Conservation (phyloP, 345 rosid species). For the Camelina hispida region DNA sequence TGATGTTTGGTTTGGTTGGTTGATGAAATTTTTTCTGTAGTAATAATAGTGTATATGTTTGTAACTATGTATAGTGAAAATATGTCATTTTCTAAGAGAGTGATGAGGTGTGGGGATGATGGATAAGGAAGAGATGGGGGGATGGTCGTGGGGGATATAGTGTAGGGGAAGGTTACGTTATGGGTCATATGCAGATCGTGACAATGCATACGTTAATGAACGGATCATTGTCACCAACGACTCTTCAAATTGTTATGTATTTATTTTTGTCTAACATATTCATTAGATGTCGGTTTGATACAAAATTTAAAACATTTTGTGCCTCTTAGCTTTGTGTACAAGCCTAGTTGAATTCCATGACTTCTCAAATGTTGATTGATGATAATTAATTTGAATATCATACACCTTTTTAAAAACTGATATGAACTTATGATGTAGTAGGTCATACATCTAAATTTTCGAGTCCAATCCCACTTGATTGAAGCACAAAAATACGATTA, state of each 20-base stretch:
- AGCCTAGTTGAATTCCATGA: not conserved
- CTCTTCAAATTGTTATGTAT: not conserved
- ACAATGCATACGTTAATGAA: slow-evolving; percentile 37
- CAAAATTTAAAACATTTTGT: not conserved
- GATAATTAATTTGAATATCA: not conserved
- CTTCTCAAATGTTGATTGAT: not conserved
- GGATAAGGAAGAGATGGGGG: slow-evolving; percentile 32
- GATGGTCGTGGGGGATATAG: slow-evolving; percentile 22
- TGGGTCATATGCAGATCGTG: slow-evolving; percentile 36
- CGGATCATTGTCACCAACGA: slow-evolving; percentile 21
- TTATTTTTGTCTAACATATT: not conserved
- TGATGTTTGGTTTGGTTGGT: too few relatives aligned
- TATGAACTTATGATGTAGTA: too few relatives aligned
- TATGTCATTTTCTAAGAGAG: slow-evolving; percentile 8
- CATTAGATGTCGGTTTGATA: slow-evolving; percentile 2
- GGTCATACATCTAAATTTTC: not conserved
- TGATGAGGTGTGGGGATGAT: slow-evolving; percentile 21
- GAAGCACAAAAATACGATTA: not conserved
- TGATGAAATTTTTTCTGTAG: too few relatives aligned
- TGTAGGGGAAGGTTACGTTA: slow-evolving; percentile 19
- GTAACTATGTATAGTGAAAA: not conserved
- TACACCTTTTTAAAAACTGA: not conserved
- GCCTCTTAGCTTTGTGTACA: slow-evolving; percentile 22
- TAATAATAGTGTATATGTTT: too few relatives aligned
- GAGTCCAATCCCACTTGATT: not conserved